phyloP scores from a whole-genome alignment of 2,329 filamentous ascomycete species.

The Verticillium klebahnii region DNA sequence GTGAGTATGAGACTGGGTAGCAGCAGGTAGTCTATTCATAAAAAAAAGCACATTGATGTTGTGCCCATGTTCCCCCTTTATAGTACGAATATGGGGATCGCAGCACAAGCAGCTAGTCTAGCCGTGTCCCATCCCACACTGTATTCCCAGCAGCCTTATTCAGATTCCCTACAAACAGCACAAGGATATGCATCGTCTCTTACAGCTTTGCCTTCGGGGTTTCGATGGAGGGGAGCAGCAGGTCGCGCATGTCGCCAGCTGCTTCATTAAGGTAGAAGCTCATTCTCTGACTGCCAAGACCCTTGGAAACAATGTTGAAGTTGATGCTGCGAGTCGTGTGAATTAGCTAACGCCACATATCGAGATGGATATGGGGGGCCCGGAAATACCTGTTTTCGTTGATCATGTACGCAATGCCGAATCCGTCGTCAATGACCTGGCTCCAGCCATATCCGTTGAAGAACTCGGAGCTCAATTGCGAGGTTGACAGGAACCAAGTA shows the following conservation, averaged over 20 bases:
- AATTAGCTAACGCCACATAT: neutral
- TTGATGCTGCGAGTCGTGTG: constrained; percentile 60
- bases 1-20: neutral
- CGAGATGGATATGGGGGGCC: neutral
- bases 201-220: constrained; percentile 85
- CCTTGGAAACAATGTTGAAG: constrained; percentile 97
- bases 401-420: constrained; percentile 99
- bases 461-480: constrained; percentile 90
- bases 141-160: neutral
- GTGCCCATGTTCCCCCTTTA: neutral
- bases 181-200: constrained; percentile 5
- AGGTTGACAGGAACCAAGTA: constrained; percentile 86
- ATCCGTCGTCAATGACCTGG: constrained; percentile 93
- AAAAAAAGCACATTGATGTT: neutral
- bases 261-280: constrained; percentile 95
- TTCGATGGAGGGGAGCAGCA: constrained; percentile 77
- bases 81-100: neutral
- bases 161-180: neutral
- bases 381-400: constrained; percentile 82
- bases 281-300: constrained; percentile 86
- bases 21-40: neutral
- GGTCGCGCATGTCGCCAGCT: constrained; percentile 80
- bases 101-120: neutral
- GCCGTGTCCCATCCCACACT: neutral
- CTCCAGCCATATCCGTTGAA: constrained; percentile 99